Evolutionary conservation across 2,329 filamentous ascomycete species (phyloP).

Genomic region (Xylaria sp.): DNA sequence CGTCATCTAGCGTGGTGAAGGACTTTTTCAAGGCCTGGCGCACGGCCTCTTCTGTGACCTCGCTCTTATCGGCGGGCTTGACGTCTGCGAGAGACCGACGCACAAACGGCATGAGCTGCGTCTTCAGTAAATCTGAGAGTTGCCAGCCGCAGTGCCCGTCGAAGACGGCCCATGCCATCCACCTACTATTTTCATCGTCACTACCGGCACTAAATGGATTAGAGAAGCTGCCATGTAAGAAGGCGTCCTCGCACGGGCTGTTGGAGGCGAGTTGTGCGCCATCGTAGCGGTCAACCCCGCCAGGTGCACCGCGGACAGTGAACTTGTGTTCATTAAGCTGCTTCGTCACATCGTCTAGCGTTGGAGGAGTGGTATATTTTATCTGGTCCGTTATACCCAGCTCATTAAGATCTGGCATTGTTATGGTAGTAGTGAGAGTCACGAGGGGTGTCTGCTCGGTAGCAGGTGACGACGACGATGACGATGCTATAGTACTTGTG

Average conservation of each 20-base stretch:
- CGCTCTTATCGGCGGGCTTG: slow-evolving; percentile 23
- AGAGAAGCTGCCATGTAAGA: slow-evolving; percentile 43
- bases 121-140: slow-evolving; percentile 40
- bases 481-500: slow-evolving; percentile 11
- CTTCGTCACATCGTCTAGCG: slow-evolving; percentile 36
- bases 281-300: slow-evolving; percentile 39
- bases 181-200: slow-evolving; percentile 27
- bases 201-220: slow-evolving; percentile 31
- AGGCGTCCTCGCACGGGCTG: slow-evolving; percentile 43
- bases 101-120: slow-evolving; percentile 41
- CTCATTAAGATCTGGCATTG: slow-evolving; percentile 37
- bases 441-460: slow-evolving; percentile 1
- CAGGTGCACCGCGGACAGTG: slow-evolving; percentile 18
- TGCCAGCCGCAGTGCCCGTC: slow-evolving; percentile 47
- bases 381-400: slow-evolving; percentile 36
- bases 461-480: slow-evolving; percentile 1
- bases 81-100: slow-evolving; percentile 34
- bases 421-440: not conserved
- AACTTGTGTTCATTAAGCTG: slow-evolving; percentile 40
- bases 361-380: slow-evolving; percentile 33
- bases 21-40: slow-evolving; percentile 46
- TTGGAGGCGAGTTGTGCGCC: slow-evolving; percentile 43
- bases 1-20: slow-evolving; percentile 47
- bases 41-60: slow-evolving; percentile 36
- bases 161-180: slow-evolving; percentile 45